phyloP scores from a whole-genome alignment of 2,329 filamentous ascomycete genomes.

The Fusarium sp. region DNA sequence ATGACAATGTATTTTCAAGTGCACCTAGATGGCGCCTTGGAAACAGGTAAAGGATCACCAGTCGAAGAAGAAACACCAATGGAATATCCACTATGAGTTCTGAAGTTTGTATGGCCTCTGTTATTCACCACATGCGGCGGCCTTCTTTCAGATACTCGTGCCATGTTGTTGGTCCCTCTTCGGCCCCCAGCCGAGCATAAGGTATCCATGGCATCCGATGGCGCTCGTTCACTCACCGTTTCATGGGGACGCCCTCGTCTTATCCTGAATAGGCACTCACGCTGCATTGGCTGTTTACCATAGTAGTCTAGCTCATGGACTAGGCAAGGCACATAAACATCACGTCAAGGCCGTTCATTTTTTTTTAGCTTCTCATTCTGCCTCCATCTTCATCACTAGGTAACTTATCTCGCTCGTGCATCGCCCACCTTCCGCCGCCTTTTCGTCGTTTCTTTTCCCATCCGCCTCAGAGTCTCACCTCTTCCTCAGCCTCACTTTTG shows the following conservation, averaged over 20 bases:
- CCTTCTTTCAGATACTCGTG: background rate
- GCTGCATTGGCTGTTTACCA: slow-evolving; percentile 13
- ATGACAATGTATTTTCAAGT: background rate
- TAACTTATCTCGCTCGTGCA: background rate
- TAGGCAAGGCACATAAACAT: slow-evolving; percentile 29
- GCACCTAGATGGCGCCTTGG: background rate
- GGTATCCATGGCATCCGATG: slow-evolving; percentile 16
- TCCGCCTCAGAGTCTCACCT: background rate
- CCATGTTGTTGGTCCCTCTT: slow-evolving; percentile 11
- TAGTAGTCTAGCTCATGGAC: slow-evolving; percentile 9
- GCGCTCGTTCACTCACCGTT: slow-evolving; percentile 20
- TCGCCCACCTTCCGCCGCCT: slow-evolving; percentile 19
- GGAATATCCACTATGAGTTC: background rate
- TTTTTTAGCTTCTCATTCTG: slow-evolving; percentile 10
- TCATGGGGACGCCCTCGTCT: slow-evolving; percentile 23
- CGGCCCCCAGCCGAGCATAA: slow-evolving; percentile 15
- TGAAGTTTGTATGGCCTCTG: background rate
- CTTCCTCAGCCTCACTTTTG: background rate
- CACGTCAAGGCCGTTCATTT: slow-evolving; percentile 15
- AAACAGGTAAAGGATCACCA: too few species aligned
- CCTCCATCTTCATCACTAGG: slow-evolving; percentile 13
- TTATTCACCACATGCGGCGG: background rate
- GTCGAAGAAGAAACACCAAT: background rate
- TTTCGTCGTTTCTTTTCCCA: slow-evolving; percentile 5
- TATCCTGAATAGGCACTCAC: slow-evolving; percentile 28